Conservation (phyloP, 306 rosid genomes). For the Echinosophora koreensis region DNA sequence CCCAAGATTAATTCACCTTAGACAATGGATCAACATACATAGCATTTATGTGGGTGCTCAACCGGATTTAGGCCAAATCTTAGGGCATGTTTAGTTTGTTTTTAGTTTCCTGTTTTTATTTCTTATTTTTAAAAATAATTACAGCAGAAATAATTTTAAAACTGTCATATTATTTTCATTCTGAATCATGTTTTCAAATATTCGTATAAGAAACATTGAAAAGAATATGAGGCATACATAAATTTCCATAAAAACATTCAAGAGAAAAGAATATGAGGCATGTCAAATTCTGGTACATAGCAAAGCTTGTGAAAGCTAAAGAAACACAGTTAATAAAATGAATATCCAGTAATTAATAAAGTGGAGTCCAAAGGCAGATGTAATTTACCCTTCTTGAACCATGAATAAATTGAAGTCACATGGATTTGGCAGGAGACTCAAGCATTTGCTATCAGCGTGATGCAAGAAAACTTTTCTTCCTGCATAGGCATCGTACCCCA, state of each 20-base stretch:
- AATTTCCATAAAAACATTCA: background rate
- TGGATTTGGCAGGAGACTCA: conserved; percentile 84
- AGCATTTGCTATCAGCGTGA: conserved; percentile 84
- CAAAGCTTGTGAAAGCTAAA: conserved; percentile 12
- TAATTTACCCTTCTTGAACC: conserved; percentile 84
- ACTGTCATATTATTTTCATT: too few species aligned
- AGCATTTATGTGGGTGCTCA: too few species aligned
- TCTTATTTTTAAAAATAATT: too few species aligned
- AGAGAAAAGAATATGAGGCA: background rate
- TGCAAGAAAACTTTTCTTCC: conserved; percentile 69
- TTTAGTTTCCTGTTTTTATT: too few species aligned
- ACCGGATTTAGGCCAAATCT: too few species aligned
- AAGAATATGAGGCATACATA: too few species aligned
- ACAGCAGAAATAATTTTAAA: too few species aligned
- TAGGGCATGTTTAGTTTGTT: too few species aligned
- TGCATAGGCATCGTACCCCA: conserved; percentile 65
- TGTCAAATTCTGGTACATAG: conserved; percentile 4
- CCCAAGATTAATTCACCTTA: background rate
- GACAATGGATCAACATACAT: too few species aligned
- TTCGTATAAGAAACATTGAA: too few species aligned
- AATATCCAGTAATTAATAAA: background rate
- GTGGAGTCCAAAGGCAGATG: conserved; percentile 10
- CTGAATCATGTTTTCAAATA: too few species aligned
- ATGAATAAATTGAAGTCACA: conserved; percentile 85
- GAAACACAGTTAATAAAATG: background rate